Evolutionary conservation across 1,284 basidiomycete genomes (phyloP).

Genomic region (Cerrena zonata): DNA sequence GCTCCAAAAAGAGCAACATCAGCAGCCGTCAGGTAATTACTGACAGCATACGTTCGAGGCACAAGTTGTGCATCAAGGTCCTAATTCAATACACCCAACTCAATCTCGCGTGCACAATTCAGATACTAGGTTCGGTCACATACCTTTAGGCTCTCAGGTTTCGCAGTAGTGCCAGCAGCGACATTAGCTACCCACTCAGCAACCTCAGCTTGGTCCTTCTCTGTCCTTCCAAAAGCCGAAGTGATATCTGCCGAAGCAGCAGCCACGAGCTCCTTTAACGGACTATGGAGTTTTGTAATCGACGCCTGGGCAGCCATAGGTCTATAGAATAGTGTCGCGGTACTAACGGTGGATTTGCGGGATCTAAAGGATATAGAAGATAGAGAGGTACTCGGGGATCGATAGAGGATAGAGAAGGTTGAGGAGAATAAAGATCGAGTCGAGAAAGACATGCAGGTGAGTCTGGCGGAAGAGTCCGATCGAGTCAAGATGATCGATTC

Average conservation of each 20-base stretch:
- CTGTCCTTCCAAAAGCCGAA: conserved; percentile 46
- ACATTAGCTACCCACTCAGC: conserved; percentile 66
- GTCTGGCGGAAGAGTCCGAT: conserved; percentile 15
- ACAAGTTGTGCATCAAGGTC: conserved; percentile 68
- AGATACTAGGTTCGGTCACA: conserved; percentile 1
- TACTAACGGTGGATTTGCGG: conserved; percentile 9
- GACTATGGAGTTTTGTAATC: conserved; percentile 45
- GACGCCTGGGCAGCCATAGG: conserved; percentile 55
- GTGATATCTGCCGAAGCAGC: conserved; percentile 24
- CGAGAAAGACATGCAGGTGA: conserved; percentile 20
- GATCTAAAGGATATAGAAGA: not conserved
- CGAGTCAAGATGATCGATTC: conserved; percentile 1
- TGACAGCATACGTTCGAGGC: conserved; percentile 77
- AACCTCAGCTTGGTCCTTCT: conserved; percentile 60
- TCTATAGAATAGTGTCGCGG: conserved; percentile 19
- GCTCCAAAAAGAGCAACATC: conserved; percentile 82
- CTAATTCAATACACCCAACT: conserved; percentile 34
- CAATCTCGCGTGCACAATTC: not conserved
- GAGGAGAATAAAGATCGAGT: conserved; percentile 13
- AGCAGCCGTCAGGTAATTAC: conserved; percentile 78
- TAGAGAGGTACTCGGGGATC: not conserved
- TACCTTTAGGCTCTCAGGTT: conserved; percentile 48
- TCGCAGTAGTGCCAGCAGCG: conserved; percentile 43
- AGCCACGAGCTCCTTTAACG: conserved; percentile 55
- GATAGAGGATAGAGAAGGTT: not conserved